These are phyloP conservation scores for Phytopythium helicoides DNA, from an alignment of 352 stramenopile species.

Conservation along the genomic window DNA sequence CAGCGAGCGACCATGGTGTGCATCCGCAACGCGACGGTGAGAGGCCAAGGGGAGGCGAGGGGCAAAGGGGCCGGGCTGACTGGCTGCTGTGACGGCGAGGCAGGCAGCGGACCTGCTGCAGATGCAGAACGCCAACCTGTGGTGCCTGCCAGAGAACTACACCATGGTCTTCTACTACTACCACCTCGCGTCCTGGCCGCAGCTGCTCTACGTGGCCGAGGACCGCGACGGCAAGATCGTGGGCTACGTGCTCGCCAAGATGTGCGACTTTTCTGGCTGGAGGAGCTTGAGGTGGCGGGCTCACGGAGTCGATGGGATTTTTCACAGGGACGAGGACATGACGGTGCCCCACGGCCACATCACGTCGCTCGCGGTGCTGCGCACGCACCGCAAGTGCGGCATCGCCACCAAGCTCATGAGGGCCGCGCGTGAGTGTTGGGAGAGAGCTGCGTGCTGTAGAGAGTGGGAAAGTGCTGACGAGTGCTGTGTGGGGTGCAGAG, in stretches of 20 bases:
- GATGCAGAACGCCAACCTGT: constrained; percentile 99
- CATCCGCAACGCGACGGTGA: constrained; percentile 93
- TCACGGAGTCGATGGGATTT: constrained; percentile 2
- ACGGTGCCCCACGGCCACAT: constrained; percentile 97
- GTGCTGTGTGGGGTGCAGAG: constrained; percentile 45
- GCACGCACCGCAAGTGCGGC: constrained; percentile 96
- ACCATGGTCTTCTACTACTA: constrained; percentile 99
- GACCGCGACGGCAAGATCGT: constrained; percentile 98
- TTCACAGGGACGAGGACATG: constrained; percentile 72
- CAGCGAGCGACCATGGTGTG: constrained; percentile 84
- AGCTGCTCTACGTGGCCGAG: constrained; percentile 98
- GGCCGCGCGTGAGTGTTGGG: constrained; percentile 66
- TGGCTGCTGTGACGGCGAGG: background rate
- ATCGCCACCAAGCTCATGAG: constrained; percentile 99
- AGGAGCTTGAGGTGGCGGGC: background rate
- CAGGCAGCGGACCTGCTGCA: constrained; percentile 95
- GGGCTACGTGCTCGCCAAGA: constrained; percentile 99
- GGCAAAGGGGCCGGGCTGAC: background rate
- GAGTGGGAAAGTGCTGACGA: background rate
- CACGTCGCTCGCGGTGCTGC: constrained; percentile 97
- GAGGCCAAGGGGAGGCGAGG: constrained; percentile 1
- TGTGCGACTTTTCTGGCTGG: constrained; percentile 66
- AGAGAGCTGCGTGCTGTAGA: background rate
- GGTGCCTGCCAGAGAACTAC: constrained; percentile 99
- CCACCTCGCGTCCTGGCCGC: constrained; percentile 98